Evolutionary conservation across 1,139 yeast genomes (phyloP), one percentile per base, ranked within the genome.

Genomic region (Yamadazyma oceani): DNA sequence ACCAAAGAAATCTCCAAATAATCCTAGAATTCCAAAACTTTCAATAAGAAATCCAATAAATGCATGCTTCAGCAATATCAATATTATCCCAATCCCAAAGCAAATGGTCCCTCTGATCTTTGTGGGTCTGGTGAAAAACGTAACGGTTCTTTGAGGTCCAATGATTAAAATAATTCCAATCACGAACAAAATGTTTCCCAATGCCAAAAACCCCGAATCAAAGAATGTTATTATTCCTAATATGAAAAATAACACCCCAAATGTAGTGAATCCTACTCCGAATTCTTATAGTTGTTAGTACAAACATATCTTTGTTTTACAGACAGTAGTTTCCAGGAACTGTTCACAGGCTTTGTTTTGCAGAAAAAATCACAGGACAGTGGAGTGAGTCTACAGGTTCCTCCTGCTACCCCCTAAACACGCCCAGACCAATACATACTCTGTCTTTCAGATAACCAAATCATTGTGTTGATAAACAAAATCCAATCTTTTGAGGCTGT

Each of bases 191-290:
- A 82, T 80, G 55, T 90, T 90, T 17, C 97, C 97, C 57, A 92
- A 74, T 2, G 97, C 96, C 43, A 92, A 72, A 34, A 92, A 71
- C 1, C 95, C 94, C 8, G 96, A 75, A 58, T 92, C 97, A 56
- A 92, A 92, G 47, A 92, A 81, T 19, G 96, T 79, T 56, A 89
- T 56, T 31, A 92, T 75, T 10, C 98, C 98, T 26, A 90, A 69
- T 7, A 87, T 58, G 60, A 92, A 85, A 58, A 88, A 84, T 33
- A 86, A 60, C 40, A 84, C 76, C 42, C 92, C 97, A 19, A 85
- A 86, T 17, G 95, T 90, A 11, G 96, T 87, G 70, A 90, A 85
- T 8, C 89, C 96, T 19, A 88, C 97, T 22, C 98, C 98, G 54
- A 83, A 83, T 62, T 89, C 96, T 87, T 49, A 8, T 19, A 7